These are phyloP conservation scores for Seiridium cupressi DNA, from an alignment of 2,329 filamentous ascomycete species.

Conservation along the genomic window DNA sequence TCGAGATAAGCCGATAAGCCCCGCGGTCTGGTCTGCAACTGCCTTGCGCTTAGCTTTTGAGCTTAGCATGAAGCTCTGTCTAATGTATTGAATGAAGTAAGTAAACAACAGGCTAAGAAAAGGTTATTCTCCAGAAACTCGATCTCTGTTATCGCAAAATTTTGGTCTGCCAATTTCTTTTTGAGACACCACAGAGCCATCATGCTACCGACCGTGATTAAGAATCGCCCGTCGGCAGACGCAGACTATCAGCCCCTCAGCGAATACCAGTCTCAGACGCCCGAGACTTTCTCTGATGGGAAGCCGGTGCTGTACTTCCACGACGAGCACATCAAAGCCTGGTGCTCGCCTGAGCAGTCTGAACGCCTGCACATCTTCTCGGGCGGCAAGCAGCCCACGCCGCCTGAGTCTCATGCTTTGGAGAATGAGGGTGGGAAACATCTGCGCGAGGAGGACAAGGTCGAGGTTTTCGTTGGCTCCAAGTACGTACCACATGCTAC, in stretches of 20 bases:
- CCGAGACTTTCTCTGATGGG: slow-evolving; percentile 67
- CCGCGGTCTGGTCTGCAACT: background rate
- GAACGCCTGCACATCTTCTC: slow-evolving; percentile 53
- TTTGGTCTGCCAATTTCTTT: too few species aligned
- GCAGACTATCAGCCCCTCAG: slow-evolving; percentile 61
- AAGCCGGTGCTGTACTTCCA: slow-evolving; percentile 71
- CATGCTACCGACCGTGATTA: slow-evolving; percentile 55
- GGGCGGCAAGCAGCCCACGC: slow-evolving; percentile 29
- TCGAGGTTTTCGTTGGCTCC: slow-evolving; percentile 59
- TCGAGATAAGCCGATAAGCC: slow-evolving; percentile 12
- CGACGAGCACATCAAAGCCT: slow-evolving; percentile 54
- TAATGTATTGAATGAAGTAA: too few species aligned
- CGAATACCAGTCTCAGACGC: slow-evolving; percentile 72
- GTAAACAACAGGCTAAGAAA: too few species aligned
- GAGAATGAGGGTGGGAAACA: slow-evolving; percentile 28
- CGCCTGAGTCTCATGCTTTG: slow-evolving; percentile 29
- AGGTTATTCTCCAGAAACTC: too few species aligned
- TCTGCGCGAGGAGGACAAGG: slow-evolving; percentile 37
- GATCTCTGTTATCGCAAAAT: too few species aligned
- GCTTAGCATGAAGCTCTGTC: too few species aligned
- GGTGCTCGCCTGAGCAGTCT: slow-evolving; percentile 53
- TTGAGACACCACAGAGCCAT: background rate
- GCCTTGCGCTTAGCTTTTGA: too few species aligned
- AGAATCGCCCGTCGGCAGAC: slow-evolving; percentile 50
- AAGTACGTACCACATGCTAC: slow-evolving; percentile 39